These are phyloP conservation scores for Podosphaera aphanis DNA, from an alignment of 2,329 filamentous ascomycete species.

Conservation along the genomic window DNA sequence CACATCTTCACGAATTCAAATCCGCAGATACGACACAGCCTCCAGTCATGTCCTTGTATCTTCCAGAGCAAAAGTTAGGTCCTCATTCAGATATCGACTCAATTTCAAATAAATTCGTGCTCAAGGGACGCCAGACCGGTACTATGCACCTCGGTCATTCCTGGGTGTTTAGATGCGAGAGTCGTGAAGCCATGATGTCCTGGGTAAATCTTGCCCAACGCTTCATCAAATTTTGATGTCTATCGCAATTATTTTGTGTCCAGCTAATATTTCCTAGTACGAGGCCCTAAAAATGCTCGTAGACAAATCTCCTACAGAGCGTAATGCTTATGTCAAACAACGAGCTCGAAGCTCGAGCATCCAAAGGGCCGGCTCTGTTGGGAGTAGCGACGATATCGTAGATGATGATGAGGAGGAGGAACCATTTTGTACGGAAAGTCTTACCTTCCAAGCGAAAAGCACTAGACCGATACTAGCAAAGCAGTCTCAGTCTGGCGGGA, in stretches of 20 bases:
- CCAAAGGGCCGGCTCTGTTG: slow-evolving; percentile 30
- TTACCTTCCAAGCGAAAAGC: slow-evolving; percentile 27
- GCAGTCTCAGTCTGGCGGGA: slow-evolving; percentile 76
- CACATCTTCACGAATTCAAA: slow-evolving; percentile 95
- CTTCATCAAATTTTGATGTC: not conserved
- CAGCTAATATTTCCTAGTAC: slow-evolving; percentile 25
- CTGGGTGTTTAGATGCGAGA: slow-evolving; percentile 49
- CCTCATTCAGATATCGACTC: slow-evolving; percentile 66
- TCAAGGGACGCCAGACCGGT: slow-evolving; percentile 87
- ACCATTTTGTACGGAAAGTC: slow-evolving; percentile 31
- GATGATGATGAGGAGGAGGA: slow-evolving; percentile 54
- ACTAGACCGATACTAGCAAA: slow-evolving; percentile 27
- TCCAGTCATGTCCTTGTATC: slow-evolving; percentile 86
- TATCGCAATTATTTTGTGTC: not conserved
- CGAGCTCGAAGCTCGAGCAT: slow-evolving; percentile 60
- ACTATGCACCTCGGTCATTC: slow-evolving; percentile 65
- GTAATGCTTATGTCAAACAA: slow-evolving; percentile 63
- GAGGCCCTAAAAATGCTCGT: slow-evolving; percentile 79
- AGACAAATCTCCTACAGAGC: slow-evolving; percentile 70
- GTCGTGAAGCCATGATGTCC: slow-evolving; percentile 83
- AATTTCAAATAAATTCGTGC: slow-evolving; percentile 88
- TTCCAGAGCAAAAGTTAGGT: slow-evolving; percentile 85
- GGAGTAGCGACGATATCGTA: slow-evolving; percentile 51
- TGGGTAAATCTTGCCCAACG: slow-evolving; percentile 25
- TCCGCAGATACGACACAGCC: slow-evolving; percentile 83